Conservation (phyloP, 2,329 filamentous ascomycete species). For the Phoma herbarum region DNA sequence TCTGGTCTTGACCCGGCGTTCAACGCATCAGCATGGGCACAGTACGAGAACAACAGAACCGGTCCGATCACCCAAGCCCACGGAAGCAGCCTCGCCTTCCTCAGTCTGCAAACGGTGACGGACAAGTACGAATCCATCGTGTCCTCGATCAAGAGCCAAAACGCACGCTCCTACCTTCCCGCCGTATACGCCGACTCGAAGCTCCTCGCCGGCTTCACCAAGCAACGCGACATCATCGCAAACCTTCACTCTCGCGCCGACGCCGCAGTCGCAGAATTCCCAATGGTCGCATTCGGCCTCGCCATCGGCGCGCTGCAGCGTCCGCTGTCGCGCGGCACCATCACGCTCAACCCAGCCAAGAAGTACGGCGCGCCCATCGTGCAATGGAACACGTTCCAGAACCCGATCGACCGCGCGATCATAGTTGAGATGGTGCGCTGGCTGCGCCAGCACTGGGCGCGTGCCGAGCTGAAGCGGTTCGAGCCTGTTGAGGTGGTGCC, state of each 20-base stretch:
- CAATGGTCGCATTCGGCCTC: conserved; percentile 37
- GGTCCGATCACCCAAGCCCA: conserved; percentile 42
- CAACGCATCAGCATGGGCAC: conserved; percentile 35
- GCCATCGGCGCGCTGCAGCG: conserved; percentile 34
- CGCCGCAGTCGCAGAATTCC: conserved; percentile 46
- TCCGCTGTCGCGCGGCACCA: conserved; percentile 47
- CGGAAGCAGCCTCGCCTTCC: conserved; percentile 35
- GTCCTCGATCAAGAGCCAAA: conserved; percentile 30
- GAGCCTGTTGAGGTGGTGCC: conserved; percentile 44
- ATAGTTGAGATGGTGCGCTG: conserved; percentile 47
- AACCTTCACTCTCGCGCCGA: conserved; percentile 30
- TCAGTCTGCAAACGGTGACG: conserved; percentile 29
- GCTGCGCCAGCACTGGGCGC: conserved; percentile 47
- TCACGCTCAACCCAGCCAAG: conserved; percentile 49
- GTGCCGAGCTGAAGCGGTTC: conserved; percentile 42
- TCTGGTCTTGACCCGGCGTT: conserved; percentile 35
- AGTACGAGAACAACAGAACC: conserved; percentile 38
- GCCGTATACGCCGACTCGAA: conserved; percentile 28
- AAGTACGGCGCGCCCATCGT: conserved; percentile 44
- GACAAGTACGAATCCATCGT: conserved; percentile 30
- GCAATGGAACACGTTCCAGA: conserved; percentile 46
- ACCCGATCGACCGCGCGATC: conserved; percentile 50
- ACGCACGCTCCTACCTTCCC: conserved; percentile 29
- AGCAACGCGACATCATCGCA: conserved; percentile 40
- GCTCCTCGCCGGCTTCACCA: conserved; percentile 32